These are phyloP conservation scores for Akanthomyces lecanii DNA, from an alignment of 2,329 filamentous ascomycete species.

Conservation along the genomic window DNA sequence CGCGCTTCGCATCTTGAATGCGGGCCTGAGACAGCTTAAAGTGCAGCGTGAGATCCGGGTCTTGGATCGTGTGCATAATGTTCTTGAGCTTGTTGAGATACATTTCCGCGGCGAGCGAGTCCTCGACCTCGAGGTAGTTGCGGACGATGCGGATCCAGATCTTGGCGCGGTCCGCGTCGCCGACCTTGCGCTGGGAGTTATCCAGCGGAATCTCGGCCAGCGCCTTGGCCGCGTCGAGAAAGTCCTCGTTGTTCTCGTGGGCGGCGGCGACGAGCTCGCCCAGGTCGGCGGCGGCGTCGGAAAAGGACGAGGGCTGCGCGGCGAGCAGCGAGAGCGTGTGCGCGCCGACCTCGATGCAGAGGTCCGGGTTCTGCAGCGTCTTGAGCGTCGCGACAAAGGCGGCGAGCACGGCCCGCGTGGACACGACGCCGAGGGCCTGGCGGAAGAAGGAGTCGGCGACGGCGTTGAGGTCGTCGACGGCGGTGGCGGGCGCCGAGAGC, in stretches of 20 bases:
- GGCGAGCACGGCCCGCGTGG: constrained; percentile 65
- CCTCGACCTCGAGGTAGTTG: constrained; percentile 90
- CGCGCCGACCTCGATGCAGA: constrained; percentile 71
- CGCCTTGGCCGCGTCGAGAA: constrained; percentile 68
- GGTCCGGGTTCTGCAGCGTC: constrained; percentile 54
- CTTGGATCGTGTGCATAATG: constrained; percentile 72
- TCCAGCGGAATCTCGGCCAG: constrained; percentile 86
- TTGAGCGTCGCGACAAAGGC: constrained; percentile 62
- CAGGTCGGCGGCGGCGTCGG: constrained; percentile 78
- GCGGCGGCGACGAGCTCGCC: constrained; percentile 79
- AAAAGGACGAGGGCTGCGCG: constrained; percentile 61
- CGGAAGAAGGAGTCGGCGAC: constrained; percentile 64
- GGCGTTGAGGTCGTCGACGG: constrained; percentile 57
- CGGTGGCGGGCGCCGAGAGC: constrained; percentile 36
- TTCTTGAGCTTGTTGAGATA: constrained; percentile 96
- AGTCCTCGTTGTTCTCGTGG: constrained; percentile 80
- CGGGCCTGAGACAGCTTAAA: constrained; percentile 90
- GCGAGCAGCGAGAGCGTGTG: constrained; percentile 65
- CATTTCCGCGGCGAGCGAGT: constrained; percentile 76
- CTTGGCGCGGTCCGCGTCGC: constrained; percentile 73
- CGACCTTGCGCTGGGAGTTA: constrained; percentile 77
- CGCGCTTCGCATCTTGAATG: constrained; percentile 84
- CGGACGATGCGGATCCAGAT: constrained; percentile 94
- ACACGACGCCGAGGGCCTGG: constrained; percentile 70
- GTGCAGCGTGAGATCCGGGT: constrained; percentile 71